Conservation (phyloP, 805 yeast genomes). For the Komagataella mondaviorum region DNA sequence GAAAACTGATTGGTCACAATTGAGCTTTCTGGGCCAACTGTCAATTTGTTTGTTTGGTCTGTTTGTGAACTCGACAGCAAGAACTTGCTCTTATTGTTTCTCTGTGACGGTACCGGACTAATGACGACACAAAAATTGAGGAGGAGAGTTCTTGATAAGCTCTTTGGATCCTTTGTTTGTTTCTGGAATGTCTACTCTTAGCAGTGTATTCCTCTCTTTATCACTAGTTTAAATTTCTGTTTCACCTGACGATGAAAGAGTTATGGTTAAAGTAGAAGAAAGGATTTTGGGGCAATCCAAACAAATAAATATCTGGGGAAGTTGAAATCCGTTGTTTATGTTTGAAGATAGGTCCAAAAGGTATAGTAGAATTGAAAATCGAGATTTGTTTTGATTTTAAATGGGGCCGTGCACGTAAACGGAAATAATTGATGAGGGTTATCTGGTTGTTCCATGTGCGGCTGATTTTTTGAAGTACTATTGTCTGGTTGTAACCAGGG, state of each 20-base stretch:
- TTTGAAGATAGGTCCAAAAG: neutral
- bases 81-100: neutral
- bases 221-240: neutral
- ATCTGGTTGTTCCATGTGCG: neutral
- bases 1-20: neutral
- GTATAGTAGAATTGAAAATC: neutral
- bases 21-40: neutral
- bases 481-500: neutral
- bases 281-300: neutral
- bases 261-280: neutral
- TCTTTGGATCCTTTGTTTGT: neutral
- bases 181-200: neutral
- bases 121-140: neutral
- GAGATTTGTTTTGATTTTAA: neutral
- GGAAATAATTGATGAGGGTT: neutral
- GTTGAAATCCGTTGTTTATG: neutral
- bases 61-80: neutral
- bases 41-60: neutral
- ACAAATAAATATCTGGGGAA: neutral
- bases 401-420: neutral
- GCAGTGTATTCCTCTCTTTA: neutral
- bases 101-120: neutral
- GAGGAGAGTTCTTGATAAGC: neutral
- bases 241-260: neutral
- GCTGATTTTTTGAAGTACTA: neutral